Base-by-base conservation (phyloP, 2,329 filamentous ascomycete genomes). In the Ascocoryne sarcoides region DNA sequence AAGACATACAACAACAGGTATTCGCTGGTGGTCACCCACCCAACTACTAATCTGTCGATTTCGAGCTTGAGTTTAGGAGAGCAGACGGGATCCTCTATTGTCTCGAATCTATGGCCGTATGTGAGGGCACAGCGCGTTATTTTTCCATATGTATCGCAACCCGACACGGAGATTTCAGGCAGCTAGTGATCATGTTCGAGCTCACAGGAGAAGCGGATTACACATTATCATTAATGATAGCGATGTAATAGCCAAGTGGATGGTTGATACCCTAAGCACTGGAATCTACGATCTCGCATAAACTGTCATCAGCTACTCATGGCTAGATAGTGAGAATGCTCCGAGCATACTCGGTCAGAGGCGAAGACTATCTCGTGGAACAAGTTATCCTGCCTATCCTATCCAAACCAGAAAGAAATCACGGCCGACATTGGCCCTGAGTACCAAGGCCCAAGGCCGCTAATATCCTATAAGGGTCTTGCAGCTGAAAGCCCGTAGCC, bases 181-280 rank as follows among this genome's bases (percentile, higher is more conserved):
- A n/a, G n/a, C n/a, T n/a, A 7, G 74, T 77, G 29, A 75, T 77
- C 56, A 76, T 77, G 72, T 76, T 77, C 55, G 73, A 75, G 53
- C 62, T 78, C 5, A 77, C 73, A 0, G 73, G 74, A 29, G 71
- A 76, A 49, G 64, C 76, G 5, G 67, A 73, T 44, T 76, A 75
- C 54, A 66, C 73, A 8, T 61, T 75, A 1, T 71, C 74, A 9
- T 68, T 74, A 46, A 77, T 76, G 71, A 65, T 75, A 16, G 72
- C 73, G 5, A 77, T 78, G 61, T 78, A 4, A 66, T 74, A 0
- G 71, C 73, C 0, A 77, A 77, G 56, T 78, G 71, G 71, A 65
- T 70, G 4, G 73, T 73, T 1, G 73, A 78, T 52, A 62, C 64
- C 3, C 62, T 78, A 14, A 68, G 67, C 34, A 57, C 58, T 17